These are phyloP conservation scores for Acanthamoeba rhysodes DNA, from an alignment of 208 protist genomes.

Conservation along the genomic window DNA sequence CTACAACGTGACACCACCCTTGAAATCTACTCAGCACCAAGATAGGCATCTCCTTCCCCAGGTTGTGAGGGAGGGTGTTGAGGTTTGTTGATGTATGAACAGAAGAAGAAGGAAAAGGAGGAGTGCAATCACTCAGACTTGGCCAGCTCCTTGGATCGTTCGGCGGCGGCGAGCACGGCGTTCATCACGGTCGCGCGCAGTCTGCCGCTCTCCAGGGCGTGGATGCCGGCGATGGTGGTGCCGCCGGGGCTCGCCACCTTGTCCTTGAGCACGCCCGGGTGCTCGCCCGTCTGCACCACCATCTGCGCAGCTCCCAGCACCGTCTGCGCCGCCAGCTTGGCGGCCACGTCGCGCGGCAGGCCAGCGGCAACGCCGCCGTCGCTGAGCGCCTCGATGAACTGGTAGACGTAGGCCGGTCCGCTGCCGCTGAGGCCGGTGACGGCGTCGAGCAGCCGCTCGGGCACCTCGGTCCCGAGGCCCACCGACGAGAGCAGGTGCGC, in stretches of 20 bases:
- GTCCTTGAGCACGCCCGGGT: slow-evolving; percentile 92
- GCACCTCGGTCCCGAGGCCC: slow-evolving; percentile 37
- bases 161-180: slow-evolving; percentile 94
- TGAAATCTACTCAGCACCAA: too few relatives aligned
- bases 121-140: slow-evolving; percentile 3
- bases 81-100: background rate
- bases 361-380: slow-evolving; percentile 96
- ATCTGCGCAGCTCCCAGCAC: slow-evolving; percentile 95
- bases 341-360: slow-evolving; percentile 92
- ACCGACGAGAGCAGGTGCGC: slow-evolving; percentile 12
- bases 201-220: slow-evolving; percentile 94
- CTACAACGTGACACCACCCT: too few relatives aligned
- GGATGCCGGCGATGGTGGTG: slow-evolving; percentile 96
- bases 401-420: slow-evolving; percentile 97
- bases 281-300: slow-evolving; percentile 91
- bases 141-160: slow-evolving; percentile 94
- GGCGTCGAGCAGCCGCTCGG: slow-evolving; percentile 75
- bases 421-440: slow-evolving; percentile 95
- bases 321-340: slow-evolving; percentile 94
- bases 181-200: slow-evolving; percentile 95
- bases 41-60: too few relatives aligned
- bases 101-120: background rate
- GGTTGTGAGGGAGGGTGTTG: too few relatives aligned
- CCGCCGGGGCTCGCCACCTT: slow-evolving; percentile 96
- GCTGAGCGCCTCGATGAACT: slow-evolving; percentile 97